A percentile compares a stretch with the other conserved stretches of the same genome.
Evolutionary conservation across 768 basidiomycete genomes (phyloP).

Genomic region (Grammothele lineata): DNA sequence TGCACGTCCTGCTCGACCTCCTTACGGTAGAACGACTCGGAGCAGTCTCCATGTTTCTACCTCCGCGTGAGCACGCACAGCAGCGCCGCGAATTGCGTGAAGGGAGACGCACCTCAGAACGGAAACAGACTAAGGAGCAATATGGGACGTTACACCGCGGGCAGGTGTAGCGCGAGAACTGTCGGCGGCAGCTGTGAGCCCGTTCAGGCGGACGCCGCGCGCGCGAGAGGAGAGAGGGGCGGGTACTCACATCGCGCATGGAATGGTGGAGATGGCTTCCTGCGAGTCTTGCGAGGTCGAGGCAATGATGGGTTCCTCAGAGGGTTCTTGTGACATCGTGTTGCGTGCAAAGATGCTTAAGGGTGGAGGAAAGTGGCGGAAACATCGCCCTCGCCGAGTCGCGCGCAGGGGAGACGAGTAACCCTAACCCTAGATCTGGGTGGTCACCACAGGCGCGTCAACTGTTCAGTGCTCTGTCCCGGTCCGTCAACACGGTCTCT

Average conservation of each 20-base stretch:
- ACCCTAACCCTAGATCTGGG: no score
- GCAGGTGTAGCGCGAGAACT: constrained; percentile 78
- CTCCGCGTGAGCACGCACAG: background rate
- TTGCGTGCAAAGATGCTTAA: no score
- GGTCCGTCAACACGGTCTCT: no score
- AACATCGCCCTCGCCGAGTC: no score
- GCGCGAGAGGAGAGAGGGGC: background rate
- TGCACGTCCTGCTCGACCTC: constrained; percentile 65
- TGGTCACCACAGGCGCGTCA: no score
- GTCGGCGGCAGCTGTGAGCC: constrained; percentile 61
- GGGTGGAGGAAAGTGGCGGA: no score
- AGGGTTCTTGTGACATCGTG: no score
- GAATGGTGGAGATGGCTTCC: constrained; percentile 17
- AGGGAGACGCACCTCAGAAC: constrained; percentile 52
- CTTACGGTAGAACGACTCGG: constrained; percentile 77
- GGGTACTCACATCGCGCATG: constrained; percentile 22
- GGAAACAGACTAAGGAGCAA: constrained; percentile 78
- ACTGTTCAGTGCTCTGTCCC: no score
- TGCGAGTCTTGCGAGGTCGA: constrained; percentile 1
- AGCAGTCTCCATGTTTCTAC: constrained; percentile 68
- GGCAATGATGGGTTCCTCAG: constrained; percentile 2
- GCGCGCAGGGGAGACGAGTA: no score
- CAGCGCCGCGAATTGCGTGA: no score
- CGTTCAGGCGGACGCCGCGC: constrained; percentile 2
- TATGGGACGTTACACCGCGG: constrained; percentile 78